These are phyloP conservation scores for Diplodia intermedia DNA, from an alignment of 2,329 filamentous ascomycete genomes.

Conservation along the genomic window DNA sequence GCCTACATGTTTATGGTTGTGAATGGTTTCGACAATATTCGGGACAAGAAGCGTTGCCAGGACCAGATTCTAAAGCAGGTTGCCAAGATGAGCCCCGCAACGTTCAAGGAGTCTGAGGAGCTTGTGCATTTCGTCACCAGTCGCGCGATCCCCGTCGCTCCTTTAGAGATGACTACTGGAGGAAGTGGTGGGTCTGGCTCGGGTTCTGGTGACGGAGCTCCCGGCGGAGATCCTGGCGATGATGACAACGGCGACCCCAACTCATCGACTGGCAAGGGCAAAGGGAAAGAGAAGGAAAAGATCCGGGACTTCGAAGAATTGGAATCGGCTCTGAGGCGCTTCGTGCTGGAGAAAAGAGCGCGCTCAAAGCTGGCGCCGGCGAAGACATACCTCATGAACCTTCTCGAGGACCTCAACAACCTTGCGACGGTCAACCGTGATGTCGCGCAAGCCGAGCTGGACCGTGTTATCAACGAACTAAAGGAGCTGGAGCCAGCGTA, in stretches of 20 bases:
- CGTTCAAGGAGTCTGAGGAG: slow-evolving; percentile 89
- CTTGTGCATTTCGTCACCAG: slow-evolving; percentile 98
- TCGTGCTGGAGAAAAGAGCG: slow-evolving; percentile 94
- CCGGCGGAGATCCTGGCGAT: slow-evolving; percentile 46
- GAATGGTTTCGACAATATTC: slow-evolving; percentile 93
- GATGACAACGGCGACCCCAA: slow-evolving; percentile 57
- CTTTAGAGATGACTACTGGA: slow-evolving; percentile 63
- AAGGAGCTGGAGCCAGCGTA: slow-evolving; percentile 83
- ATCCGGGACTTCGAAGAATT: slow-evolving; percentile 87
- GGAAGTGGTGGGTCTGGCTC: slow-evolving; percentile 54
- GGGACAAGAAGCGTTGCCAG: slow-evolving; percentile 88
- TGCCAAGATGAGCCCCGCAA: slow-evolving; percentile 83
- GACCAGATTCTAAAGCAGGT: slow-evolving; percentile 94
- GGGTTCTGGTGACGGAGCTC: slow-evolving; percentile 39
- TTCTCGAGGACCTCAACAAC: slow-evolving; percentile 83
- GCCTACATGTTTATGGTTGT: slow-evolving; percentile 99
- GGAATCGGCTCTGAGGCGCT: slow-evolving; percentile 86
- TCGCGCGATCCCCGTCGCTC: slow-evolving; percentile 83
- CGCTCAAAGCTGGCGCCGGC: slow-evolving; percentile 95
- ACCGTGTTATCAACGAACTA: slow-evolving; percentile 81
- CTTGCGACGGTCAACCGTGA: slow-evolving; percentile 87
- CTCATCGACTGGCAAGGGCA: slow-evolving; percentile 69
- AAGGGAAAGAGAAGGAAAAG: slow-evolving; percentile 74
- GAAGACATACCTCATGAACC: slow-evolving; percentile 92
- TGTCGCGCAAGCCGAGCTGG: slow-evolving; percentile 82